phyloP scores from a whole-genome alignment of 192 early-diverging fungal species.

The Irineochytrium annulatum region DNA sequence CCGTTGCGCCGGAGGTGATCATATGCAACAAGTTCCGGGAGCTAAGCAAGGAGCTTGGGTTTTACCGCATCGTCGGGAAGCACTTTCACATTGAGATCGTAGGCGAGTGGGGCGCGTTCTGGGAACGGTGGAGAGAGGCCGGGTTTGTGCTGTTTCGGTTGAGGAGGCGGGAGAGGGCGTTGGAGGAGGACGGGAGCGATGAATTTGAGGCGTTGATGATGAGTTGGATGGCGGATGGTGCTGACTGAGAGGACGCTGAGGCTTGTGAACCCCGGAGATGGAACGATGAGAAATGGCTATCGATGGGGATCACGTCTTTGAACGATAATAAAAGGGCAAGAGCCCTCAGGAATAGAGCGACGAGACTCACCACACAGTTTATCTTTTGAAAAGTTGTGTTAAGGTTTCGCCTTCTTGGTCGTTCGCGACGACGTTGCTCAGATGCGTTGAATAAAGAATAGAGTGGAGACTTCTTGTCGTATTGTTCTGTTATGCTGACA shows the following conservation, averaged over 20 bases:
- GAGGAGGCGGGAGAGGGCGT: neutral
- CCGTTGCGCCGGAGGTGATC: conserved; percentile 7
- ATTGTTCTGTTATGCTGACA: no score
- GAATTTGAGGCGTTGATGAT: conserved; percentile 14
- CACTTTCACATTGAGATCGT: conserved; percentile 4
- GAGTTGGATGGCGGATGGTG: conserved; percentile 3
- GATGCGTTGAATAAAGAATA: no score
- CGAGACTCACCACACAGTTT: no score
- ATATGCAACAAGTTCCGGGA: conserved; percentile 8
- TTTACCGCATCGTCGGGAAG: conserved; percentile 20
- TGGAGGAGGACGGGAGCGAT: conserved; percentile 19
- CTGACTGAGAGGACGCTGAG: no score
- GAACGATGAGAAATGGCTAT: neutral
- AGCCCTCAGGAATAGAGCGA: neutral
- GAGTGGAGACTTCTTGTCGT: no score
- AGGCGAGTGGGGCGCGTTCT: conserved; percentile 7
- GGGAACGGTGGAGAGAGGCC: neutral
- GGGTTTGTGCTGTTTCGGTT: conserved; percentile 19
- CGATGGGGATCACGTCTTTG: neutral
- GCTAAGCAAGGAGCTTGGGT: conserved; percentile 11
- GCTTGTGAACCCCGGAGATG: neutral
- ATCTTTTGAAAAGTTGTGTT: no score
- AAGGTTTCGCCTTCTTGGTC: no score
- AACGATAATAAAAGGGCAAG: neutral
- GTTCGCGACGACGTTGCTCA: no score